A percentile compares a stretch with the other conserved stretches of the same genome.
phyloP scores from a whole-genome alignment of 2,329 filamentous ascomycete species.

The Colletotrichum sp. region DNA sequence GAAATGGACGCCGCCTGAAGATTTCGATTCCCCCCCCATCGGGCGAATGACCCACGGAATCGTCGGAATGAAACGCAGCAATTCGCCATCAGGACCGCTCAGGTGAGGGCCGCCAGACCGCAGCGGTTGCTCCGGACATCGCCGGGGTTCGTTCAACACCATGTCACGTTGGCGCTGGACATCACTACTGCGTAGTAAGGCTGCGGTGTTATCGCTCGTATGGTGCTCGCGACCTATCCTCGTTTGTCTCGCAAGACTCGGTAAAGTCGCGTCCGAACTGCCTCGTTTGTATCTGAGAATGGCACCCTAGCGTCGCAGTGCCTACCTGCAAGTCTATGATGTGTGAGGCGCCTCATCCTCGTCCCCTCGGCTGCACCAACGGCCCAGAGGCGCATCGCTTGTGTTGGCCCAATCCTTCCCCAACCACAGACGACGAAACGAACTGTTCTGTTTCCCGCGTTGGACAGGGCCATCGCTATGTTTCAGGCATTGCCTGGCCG shows the following conservation, averaged over 20 bases:
- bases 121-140: neutral
- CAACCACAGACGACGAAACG: neutral
- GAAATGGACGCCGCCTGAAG: neutral
- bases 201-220: neutral
- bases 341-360: neutral
- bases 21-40: neutral
- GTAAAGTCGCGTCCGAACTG: neutral
- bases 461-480: neutral
- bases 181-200: neutral
- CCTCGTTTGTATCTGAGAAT: neutral
- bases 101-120: neutral
- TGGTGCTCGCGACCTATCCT: neutral
- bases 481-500: neutral
- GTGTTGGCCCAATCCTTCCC: neutral
- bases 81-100: neutral
- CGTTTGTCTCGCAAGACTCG: neutral
- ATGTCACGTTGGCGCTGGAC: neutral
- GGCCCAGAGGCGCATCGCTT: neutral
- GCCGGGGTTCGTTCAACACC: neutral
- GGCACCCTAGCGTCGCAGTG: neutral
- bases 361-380: neutral
- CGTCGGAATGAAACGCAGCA: neutral
- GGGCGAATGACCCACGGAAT: neutral
- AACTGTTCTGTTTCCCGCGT: neutral
- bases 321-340: neutral